Evolutionary conservation across 768 basidiomycete species (phyloP), one percentile per base, ranked within the genome.

Genomic region (Lactifluus pinguis): DNA sequence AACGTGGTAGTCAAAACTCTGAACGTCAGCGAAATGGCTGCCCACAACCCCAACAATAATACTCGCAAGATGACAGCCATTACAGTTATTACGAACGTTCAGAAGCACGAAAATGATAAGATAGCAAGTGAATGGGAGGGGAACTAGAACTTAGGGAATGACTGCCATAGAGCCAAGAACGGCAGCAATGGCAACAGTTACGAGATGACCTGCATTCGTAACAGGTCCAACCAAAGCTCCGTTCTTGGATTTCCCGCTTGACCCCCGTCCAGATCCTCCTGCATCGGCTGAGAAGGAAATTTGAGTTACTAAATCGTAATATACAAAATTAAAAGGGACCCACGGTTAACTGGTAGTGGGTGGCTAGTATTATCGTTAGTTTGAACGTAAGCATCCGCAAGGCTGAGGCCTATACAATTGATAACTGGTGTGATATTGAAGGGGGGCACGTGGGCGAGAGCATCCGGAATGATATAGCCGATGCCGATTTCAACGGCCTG

Each of bases 401-500:
- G 65, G 14, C 76, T 71, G 70, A 77, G 74, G 69, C 83, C 79
- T 63, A 87, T 68, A 76, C 93, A 97, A 3, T 72, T 64, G 59
- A 85, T 76, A 69, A 95, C 86, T 17, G 88, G 85, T 72, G 81
- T 74, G 62, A 95, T 85, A 49, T 76, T 81, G 76, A 91, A 85
- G 17, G 74, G 57, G 19, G 84, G 84, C 41, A 79, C 74, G 69
- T 80, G 81, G 4, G 85, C 83, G 62, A 91, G 75, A 6, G 89
- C 92, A 68, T 85, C 83, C 3, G 92, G 92, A 15, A 93, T 79
- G 68, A 93, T 84, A 75, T 93, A 93, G 41, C 88, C 90, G 42
- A 86, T 87, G 4, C 92, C 91, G 21, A 94, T 79, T 62, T 93
- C 87, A 48, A 93, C 91, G 1, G 84, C 79, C 70, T 92, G 86